Percentiles rank a stretch among this genome's conserved stretches.
Conservation (phyloP, 352 stramenopile genomes). For the Globisporangium alternatum region DNA sequence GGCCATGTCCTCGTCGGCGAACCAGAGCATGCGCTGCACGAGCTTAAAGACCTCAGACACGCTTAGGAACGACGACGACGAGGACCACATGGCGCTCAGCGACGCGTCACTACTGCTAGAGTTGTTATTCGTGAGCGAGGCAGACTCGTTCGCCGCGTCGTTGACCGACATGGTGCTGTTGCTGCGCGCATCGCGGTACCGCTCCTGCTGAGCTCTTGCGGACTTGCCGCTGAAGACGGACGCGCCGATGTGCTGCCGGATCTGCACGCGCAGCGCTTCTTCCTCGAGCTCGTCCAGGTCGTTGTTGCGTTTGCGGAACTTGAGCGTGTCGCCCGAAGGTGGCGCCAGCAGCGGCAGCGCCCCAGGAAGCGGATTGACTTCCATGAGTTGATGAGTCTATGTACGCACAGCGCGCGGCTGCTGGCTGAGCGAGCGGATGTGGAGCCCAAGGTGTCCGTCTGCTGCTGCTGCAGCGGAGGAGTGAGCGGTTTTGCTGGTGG, state of each 20-base stretch:
- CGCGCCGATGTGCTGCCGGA: conserved; percentile 41
- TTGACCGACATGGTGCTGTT: conserved; percentile 14
- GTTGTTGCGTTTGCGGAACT: conserved; percentile 40
- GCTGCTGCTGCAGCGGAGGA: background rate
- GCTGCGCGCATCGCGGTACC: conserved; percentile 10
- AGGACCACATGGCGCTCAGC: conserved; percentile 26
- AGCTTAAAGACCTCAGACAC: conserved; percentile 32
- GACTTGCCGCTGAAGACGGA: conserved; percentile 10
- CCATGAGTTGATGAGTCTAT: conserved; percentile 15
- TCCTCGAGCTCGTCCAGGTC: conserved; percentile 46
- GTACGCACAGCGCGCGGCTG: background rate
- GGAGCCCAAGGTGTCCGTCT: background rate
- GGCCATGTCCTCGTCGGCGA: conserved; percentile 48
- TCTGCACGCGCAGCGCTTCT: conserved; percentile 39
- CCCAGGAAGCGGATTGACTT: conserved; percentile 17
- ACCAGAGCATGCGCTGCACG: conserved; percentile 37
- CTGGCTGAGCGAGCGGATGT: background rate
- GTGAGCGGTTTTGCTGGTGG: background rate
- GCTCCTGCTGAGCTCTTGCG: conserved; percentile 10
- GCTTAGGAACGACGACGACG: conserved; percentile 19
- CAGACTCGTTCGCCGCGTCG: conserved; percentile 14
- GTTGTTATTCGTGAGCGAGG: conserved; percentile 15
- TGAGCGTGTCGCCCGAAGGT: conserved; percentile 33
- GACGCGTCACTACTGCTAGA: background rate
- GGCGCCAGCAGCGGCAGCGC: conserved; percentile 33